phyloP scores from a whole-genome alignment of 108 stramenopile species.

The Tribonema minus region DNA sequence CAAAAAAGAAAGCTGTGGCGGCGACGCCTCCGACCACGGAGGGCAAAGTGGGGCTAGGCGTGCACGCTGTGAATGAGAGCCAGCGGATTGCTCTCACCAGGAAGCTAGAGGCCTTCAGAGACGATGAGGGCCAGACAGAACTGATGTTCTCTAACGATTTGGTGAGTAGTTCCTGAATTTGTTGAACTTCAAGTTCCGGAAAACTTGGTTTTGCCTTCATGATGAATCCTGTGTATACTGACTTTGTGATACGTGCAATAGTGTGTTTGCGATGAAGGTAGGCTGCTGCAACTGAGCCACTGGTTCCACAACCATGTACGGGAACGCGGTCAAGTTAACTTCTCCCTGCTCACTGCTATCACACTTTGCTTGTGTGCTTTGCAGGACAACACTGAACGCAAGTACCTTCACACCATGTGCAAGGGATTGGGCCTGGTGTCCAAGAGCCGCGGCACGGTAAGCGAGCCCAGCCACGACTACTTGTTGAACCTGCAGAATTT shows the following conservation, averaged over 20 bases:
- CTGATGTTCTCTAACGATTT: neutral
- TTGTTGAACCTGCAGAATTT: neutral
- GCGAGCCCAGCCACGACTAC: neutral
- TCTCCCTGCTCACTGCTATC: too few relatives aligned
- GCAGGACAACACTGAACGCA: constrained; percentile 48
- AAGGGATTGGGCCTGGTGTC: constrained; percentile 46
- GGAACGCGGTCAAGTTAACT: too few relatives aligned
- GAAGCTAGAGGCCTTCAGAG: constrained; percentile 19
- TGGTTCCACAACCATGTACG: too few relatives aligned
- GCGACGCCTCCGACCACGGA: neutral
- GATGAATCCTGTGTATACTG: too few relatives aligned
- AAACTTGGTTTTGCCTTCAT: neutral
- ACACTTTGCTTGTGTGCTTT: neutral
- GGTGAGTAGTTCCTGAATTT: too few relatives aligned
- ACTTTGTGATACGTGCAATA: too few relatives aligned
- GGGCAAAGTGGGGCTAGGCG: neutral
- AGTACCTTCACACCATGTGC: constrained; percentile 43
- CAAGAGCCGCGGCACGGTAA: constrained; percentile 48
- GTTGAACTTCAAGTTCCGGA: neutral
- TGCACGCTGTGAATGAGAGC: constrained; percentile 25
- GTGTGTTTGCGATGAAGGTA: too few relatives aligned
- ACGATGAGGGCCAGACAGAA: constrained; percentile 1
- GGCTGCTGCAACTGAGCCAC: too few relatives aligned
- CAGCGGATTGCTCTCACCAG: constrained; percentile 3
- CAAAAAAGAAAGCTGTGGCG: neutral